Conservation (phyloP, 116 monocot species). For the Papilionanthe hybrid region DNA sequence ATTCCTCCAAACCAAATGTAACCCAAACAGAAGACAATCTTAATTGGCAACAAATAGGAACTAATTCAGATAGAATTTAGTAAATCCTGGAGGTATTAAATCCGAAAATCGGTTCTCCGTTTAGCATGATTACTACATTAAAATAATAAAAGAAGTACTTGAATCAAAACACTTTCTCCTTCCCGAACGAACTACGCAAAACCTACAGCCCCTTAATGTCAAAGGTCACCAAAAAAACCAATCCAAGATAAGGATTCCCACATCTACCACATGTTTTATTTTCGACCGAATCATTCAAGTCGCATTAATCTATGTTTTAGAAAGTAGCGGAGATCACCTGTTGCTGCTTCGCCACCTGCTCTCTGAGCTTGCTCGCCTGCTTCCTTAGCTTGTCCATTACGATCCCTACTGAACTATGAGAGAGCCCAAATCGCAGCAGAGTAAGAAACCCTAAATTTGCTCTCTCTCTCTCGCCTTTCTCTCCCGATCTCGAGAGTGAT, state of each 20-base stretch:
- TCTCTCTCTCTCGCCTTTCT: neutral
- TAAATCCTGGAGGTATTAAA: too few relatives aligned
- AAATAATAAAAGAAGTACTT: neutral
- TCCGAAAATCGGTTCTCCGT: too few relatives aligned
- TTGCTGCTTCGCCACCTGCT: conserved; percentile 29
- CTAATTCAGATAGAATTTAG: too few relatives aligned
- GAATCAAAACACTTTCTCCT: neutral
- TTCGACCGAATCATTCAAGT: neutral
- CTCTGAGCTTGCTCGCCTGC: conserved; percentile 23
- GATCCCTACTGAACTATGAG: neutral
- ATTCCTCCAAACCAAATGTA: too few relatives aligned
- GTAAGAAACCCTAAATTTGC: neutral
- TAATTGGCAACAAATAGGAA: too few relatives aligned
- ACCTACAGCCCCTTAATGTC: neutral
- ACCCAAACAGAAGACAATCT: too few relatives aligned
- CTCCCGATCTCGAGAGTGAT: neutral
- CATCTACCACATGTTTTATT: neutral
- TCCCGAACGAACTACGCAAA: neutral
- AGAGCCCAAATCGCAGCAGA: neutral
- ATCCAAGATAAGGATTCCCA: neutral
- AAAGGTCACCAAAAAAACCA: neutral
- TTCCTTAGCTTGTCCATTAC: conserved; percentile 22
- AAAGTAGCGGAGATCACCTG: conserved; percentile 12
- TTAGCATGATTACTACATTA: neutral
- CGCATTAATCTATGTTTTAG: neutral